These are phyloP conservation scores for Colletotrichum kahawae DNA, from an alignment of 2,329 filamentous ascomycete genomes.

Conservation along the genomic window DNA sequence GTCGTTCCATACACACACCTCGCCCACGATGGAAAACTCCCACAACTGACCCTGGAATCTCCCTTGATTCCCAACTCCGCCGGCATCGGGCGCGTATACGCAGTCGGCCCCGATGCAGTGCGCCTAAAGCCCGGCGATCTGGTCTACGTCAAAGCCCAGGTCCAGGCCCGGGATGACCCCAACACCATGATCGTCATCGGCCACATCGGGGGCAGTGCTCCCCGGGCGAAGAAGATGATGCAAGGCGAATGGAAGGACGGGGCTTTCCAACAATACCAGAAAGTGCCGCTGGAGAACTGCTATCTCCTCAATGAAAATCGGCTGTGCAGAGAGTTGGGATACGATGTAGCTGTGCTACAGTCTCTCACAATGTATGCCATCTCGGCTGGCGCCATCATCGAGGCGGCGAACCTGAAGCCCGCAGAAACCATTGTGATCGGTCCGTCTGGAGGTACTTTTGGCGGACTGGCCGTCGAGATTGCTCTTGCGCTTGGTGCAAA, in stretches of 20 bases:
- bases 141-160: constrained; percentile 33
- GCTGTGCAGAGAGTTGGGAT: constrained; percentile 35
- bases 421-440: constrained; percentile 54
- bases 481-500: constrained; percentile 55
- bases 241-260: constrained; percentile 36
- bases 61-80: constrained; percentile 36
- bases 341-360: constrained; percentile 42
- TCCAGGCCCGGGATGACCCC: constrained; percentile 34
- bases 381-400: constrained; percentile 47
- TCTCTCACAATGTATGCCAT: constrained; percentile 42
- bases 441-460: constrained; percentile 55
- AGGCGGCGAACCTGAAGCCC: constrained; percentile 41
- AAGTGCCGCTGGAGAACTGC: constrained; percentile 38
- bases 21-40: not conserved
- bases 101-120: constrained; percentile 35
- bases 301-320: constrained; percentile 34
- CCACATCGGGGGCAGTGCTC: constrained; percentile 28
- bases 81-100: constrained; percentile 38
- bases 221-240: constrained; percentile 24
- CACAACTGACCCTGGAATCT: not conserved
- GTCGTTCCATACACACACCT: not conserved
- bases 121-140: constrained; percentile 35
- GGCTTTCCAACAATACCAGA: constrained; percentile 31
- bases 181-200: constrained; percentile 31
- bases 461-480: constrained; percentile 50